A percentile compares a stretch with the other conserved stretches of the same genome.
phyloP scores from a whole-genome alignment of 2,329 filamentous ascomycete genomes.

The Zymoseptoria brevis region DNA sequence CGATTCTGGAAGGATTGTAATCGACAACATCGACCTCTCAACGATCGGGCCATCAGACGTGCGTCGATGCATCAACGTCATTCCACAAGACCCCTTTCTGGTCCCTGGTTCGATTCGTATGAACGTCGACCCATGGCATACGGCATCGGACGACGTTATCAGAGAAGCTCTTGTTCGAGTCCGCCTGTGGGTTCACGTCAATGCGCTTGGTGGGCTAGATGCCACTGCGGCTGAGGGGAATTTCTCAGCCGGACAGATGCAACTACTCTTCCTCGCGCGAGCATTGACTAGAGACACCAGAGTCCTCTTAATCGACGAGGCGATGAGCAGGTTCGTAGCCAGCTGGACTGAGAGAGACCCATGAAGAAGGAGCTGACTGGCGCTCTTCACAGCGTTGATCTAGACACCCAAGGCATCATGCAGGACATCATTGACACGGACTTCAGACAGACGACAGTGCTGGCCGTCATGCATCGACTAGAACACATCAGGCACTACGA shows the following conservation, averaged over 20 bases:
- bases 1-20: constrained; percentile 32
- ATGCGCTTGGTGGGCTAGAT: constrained; percentile 35
- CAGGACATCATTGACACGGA: constrained; percentile 2
- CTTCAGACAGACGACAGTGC: constrained; percentile 1
- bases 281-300: constrained; percentile 64
- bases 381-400: neutral
- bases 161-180: constrained; percentile 8
- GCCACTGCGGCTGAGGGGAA: constrained; percentile 46
- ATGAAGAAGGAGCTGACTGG: no score
- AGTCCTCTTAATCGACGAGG: constrained; percentile 64
- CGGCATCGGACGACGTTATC: constrained; percentile 12
- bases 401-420: neutral
- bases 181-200: constrained; percentile 16
- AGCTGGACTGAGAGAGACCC: no score
- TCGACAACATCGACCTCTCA: constrained; percentile 42
- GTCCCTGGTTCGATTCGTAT: constrained; percentile 64
- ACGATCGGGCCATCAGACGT: constrained; percentile 45
- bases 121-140: constrained; percentile 20
- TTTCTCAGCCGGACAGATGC: constrained; percentile 50
- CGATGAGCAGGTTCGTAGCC: constrained; percentile 38
- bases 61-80: constrained; percentile 43
- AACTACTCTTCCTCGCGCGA: constrained; percentile 56
- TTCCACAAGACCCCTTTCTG: constrained; percentile 52
- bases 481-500: constrained; percentile 1
- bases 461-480: constrained; percentile 1